These are phyloP conservation scores for Nicotiana benthamiana DNA, from an alignment of 257 asterid species.

Conservation along the genomic window DNA sequence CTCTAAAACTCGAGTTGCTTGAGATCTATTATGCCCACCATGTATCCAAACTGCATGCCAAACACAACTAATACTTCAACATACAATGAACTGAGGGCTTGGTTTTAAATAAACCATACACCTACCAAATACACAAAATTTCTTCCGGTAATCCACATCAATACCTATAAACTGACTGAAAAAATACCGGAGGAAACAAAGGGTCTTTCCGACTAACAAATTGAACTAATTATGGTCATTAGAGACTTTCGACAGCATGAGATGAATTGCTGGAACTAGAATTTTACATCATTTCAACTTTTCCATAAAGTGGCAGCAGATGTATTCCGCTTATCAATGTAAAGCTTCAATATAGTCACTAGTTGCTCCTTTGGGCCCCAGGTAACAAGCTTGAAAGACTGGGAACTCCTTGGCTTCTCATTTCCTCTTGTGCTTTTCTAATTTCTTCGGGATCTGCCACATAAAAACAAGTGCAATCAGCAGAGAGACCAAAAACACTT, in stretches of 20 bases:
- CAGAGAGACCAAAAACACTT: neutral
- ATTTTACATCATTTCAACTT: neutral
- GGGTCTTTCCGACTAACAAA: neutral
- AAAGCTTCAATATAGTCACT: constrained; percentile 9
- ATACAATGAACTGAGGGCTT: neutral
- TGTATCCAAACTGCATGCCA: neutral
- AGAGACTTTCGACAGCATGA: neutral
- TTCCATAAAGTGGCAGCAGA: neutral
- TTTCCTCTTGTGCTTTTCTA: constrained; percentile 92
- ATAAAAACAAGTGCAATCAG: constrained; percentile 7
- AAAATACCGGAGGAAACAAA: neutral
- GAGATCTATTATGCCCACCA: neutral
- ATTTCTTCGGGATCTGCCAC: constrained; percentile 83
- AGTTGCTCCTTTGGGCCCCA: constrained; percentile 74
- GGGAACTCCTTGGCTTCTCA: constrained; percentile 94
- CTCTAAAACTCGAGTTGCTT: neutral
- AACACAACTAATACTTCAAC: neutral
- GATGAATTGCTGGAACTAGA: neutral
- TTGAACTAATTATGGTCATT: neutral
- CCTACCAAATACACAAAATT: neutral
- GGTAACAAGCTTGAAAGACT: constrained; percentile 62
- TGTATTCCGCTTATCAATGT: neutral
- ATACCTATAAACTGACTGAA: neutral
- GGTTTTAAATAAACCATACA: neutral
- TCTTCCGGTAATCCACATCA: neutral